Base-by-base conservation (phyloP, 2,329 filamentous ascomycete genomes). In the Aspergillus amoenus region DNA sequence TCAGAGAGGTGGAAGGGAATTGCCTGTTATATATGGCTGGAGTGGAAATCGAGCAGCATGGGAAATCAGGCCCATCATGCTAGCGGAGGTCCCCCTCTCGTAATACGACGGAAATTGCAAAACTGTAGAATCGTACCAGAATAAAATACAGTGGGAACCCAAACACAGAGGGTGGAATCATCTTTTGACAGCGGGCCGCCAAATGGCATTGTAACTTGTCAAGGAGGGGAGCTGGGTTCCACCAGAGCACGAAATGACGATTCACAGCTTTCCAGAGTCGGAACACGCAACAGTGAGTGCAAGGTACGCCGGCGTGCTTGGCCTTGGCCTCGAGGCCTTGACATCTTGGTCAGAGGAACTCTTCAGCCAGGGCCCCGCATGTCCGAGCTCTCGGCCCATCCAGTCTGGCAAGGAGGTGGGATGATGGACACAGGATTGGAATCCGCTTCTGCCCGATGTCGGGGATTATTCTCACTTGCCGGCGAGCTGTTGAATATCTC, bases 391-490 rank as follows among this genome's bases (percentile, higher is more conserved):
- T 43, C 12, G 21, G 21, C 34, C 34, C 15, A 15, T 37, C n/a
- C 34, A 37, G 34, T 13, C 34, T n/a, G 34, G 13, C 15, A 11
- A 55, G 43, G 53, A 52, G 58, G 51, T 59, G 59, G 52, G 52
- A 58, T 58, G 54, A 56, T 59, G 46, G 48, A 59, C 53, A 48
- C 53, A 58, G 58, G 61, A 64, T 61, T 62, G 64, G 61, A 66
- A 30, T 65, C 64, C 59, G 57, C 59, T 55, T 46, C 61, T 32
- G 57, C 59, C 64, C 64, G 64, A 67, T 65, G 61, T 65, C 64
- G 62, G 64, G 44, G 63, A 55, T 30, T 2, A 24, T 47, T 17
- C 40, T 42, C 15, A 11, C 17, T 21, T 11, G 40, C 11, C n/a
- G 40, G n/a, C 12, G 34, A 37, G 34, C n/a, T 37, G 12, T 15